These are phyloP conservation scores for Paecilomyces variotii DNA, from an alignment of 2,329 filamentous ascomycete species.

Conservation along the genomic window DNA sequence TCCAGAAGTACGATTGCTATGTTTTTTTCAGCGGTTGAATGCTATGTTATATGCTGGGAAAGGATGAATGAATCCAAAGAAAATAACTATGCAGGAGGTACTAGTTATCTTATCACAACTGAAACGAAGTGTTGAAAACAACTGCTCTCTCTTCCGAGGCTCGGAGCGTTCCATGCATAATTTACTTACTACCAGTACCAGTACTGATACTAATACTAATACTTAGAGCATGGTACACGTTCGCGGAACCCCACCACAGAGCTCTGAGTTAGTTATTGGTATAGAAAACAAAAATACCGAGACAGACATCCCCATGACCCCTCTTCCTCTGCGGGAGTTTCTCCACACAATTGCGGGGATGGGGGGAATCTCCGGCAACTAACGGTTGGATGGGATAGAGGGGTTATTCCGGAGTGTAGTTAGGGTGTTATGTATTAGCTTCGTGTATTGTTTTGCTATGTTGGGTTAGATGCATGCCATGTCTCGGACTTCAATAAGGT, in stretches of 20 bases:
- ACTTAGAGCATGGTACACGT: background rate
- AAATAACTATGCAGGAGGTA: too few relatives aligned
- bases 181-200: background rate
- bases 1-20: background rate
- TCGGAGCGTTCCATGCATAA: background rate
- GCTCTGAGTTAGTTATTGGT: background rate
- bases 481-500: too few relatives aligned
- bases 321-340: background rate
- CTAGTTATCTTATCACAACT: too few relatives aligned
- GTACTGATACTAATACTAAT: background rate
- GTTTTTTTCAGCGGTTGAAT: background rate
- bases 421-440: too few relatives aligned
- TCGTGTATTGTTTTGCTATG: too few relatives aligned
- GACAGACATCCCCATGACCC: background rate
- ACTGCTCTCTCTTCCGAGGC: background rate
- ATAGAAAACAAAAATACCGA: background rate
- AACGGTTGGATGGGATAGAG: background rate
- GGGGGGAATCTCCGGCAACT: background rate
- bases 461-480: too few relatives aligned
- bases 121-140: too few relatives aligned
- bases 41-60: too few relatives aligned
- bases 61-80: too few relatives aligned
- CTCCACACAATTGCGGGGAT: background rate
- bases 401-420: background rate
- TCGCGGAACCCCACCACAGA: background rate